Evolutionary conservation across 2,329 filamentous ascomycete species (phyloP).

Genomic region (Fusarium keratoplasticum): DNA sequence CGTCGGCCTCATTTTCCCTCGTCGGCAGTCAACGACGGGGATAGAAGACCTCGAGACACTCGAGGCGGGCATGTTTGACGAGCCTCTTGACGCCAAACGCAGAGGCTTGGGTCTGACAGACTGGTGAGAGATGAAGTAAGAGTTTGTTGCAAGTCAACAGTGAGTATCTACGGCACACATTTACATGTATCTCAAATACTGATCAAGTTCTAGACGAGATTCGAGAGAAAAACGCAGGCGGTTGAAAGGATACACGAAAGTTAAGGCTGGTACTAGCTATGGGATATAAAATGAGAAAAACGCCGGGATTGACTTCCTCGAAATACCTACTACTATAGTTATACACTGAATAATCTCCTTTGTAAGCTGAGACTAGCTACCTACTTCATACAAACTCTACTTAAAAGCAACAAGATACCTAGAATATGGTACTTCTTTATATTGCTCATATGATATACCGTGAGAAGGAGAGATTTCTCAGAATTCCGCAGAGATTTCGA

Average conservation of each 20-base stretch:
- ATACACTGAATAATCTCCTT: not conserved
- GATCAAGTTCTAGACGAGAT: not conserved
- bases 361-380: not conserved
- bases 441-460: not conserved
- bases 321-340: not conserved
- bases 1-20: constrained; percentile 29
- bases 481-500: not conserved
- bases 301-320: not conserved
- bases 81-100: constrained; percentile 28
- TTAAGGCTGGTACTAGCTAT: not conserved
- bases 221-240: not conserved
- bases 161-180: not conserved
- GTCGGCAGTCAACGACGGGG: constrained; percentile 30
- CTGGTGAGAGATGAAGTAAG: constrained; percentile 9
- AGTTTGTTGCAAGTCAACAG: not conserved
- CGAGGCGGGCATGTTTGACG: constrained; percentile 32
- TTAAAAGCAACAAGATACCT: not conserved
- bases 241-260: not conserved
- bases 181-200: not conserved
- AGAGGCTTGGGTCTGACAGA: constrained; percentile 29
- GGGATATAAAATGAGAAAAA: not conserved
- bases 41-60: constrained; percentile 22
- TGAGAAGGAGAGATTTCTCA: not conserved
- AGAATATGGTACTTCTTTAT: not conserved
- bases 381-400: not conserved